Base-by-base conservation (phyloP, 768 basidiomycete species). In the Hygrophoropsis aurantiaca region DNA sequence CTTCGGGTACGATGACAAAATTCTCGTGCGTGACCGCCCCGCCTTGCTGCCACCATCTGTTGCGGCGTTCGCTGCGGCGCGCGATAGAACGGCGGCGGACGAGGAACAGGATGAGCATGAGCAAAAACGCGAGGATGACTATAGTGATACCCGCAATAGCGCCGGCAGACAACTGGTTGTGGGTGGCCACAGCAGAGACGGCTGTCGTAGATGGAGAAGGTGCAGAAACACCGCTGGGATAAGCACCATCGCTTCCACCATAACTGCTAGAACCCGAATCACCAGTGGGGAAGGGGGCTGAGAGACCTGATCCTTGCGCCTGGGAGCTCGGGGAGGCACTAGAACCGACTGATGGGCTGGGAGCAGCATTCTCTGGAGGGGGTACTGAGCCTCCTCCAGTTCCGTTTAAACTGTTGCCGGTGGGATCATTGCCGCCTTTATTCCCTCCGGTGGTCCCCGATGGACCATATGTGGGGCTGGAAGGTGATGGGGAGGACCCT, bases 81-180 rank as follows among this genome's bases (percentile, higher is more conserved):
- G 66, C 51, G 9, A 67, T 69, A 10, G 67, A 68, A 21, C 80
- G 78, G 25, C 70, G 72, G 32, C 84, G 77, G 23, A 79, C 52
- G 33, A 76, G 37, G 40, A 79, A 56, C 11, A 83, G 16, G 18
- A 73, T 23, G 11, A 77, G 42, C 5, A 50, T 56, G 8, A 79
- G 44, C 16, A 69, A 40, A 36, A 60, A 49, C 18, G 75, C 20
- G 20, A 56, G 45, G 20, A 67, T 54, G 4, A 70, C 47, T 15
- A 70, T 44, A 11, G 53, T 56, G 37, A 82, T 75, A 32, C 64
- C 82, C 8, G 73, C 78, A 39, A 82, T 74, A 19, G 69, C 74
- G 21, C 73, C 79, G 0, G 52, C 57, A 3, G 80, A 74, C 2
- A 79, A 34, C 10, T 64, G 65, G 16, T 59, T 57, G 39, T 59